Conservation (phyloP, 2,329 filamentous ascomycete genomes). For the Diaporthe eres region DNA sequence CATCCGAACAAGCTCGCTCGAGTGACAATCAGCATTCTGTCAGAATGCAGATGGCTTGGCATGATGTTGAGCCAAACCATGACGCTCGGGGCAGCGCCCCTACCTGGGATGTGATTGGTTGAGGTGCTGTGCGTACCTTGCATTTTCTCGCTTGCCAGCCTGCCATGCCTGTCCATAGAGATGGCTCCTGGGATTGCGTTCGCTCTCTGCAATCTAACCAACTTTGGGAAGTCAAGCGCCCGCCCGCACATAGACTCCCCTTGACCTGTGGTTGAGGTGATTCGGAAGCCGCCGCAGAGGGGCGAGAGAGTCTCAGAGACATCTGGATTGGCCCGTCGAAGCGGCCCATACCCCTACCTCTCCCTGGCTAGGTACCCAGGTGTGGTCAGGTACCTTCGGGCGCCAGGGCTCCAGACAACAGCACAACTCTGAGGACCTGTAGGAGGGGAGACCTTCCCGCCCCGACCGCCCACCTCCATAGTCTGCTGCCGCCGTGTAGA, state of each 20-base stretch:
- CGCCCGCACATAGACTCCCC: background rate
- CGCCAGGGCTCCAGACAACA: conserved; percentile 1
- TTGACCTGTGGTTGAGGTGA: conserved; percentile 5
- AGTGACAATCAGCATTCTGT: conserved; percentile 5
- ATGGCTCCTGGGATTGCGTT: background rate
- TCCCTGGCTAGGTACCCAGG: no score
- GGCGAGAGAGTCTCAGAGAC: background rate
- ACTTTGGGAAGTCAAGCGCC: conserved; percentile 27
- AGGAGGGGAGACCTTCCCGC: conserved; percentile 1
- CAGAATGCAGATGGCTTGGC: conserved; percentile 11
- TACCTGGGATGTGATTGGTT: background rate
- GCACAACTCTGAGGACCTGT: conserved; percentile 1
- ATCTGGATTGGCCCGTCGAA: background rate
- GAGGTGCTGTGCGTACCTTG: background rate
- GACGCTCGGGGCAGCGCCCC: background rate
- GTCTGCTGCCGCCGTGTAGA: conserved; percentile 5
- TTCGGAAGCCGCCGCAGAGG: conserved; percentile 4
- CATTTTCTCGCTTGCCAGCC: conserved; percentile 1
- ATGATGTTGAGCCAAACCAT: background rate
- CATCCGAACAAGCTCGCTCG: background rate
- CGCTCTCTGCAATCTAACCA: conserved; percentile 1
- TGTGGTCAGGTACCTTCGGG: background rate
- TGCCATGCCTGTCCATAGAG: conserved; percentile 9
- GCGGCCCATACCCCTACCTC: background rate
- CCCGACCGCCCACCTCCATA: conserved; percentile 1